Conservation (phyloP, 2,329 filamentous ascomycete species). For the Orbilia javanica region DNA sequence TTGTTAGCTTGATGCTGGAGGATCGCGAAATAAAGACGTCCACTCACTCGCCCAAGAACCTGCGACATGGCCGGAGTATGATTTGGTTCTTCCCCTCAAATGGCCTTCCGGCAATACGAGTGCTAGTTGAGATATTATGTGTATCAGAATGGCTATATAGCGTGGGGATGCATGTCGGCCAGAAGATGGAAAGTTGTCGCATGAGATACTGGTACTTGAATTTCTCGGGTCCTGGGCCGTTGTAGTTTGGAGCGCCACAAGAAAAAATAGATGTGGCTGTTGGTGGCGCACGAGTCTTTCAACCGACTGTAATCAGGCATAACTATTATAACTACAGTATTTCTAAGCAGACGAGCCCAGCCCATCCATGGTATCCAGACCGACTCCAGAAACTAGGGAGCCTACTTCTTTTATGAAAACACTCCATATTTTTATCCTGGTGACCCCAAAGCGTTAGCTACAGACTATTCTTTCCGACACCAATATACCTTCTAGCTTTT, state of each 20-base stretch:
- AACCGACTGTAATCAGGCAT: too few relatives aligned
- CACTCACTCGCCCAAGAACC: slow-evolving; percentile 78
- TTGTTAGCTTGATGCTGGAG: neutral
- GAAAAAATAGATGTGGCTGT: neutral
- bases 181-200: neutral
- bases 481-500: too few relatives aligned
- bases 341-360: slow-evolving; percentile 23
- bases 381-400: too few relatives aligned
- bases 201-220: neutral
- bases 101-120: neutral
- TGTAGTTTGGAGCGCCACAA: neutral
- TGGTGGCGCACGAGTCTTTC: slow-evolving; percentile 9
- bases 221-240: neutral
- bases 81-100: slow-evolving; percentile 40
- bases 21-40: neutral
- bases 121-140: neutral
- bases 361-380: too few relatives aligned
- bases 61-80: slow-evolving; percentile 76
- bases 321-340: neutral
- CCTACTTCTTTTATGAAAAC: too few relatives aligned
- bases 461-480: too few relatives aligned
- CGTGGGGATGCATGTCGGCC: neutral
- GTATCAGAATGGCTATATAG: neutral
- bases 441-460: too few relatives aligned
- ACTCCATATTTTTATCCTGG: too few relatives aligned